Evolutionary conservation across 805 yeast species (phyloP).

Genomic region (Zygosaccharomyces bailii): DNA sequence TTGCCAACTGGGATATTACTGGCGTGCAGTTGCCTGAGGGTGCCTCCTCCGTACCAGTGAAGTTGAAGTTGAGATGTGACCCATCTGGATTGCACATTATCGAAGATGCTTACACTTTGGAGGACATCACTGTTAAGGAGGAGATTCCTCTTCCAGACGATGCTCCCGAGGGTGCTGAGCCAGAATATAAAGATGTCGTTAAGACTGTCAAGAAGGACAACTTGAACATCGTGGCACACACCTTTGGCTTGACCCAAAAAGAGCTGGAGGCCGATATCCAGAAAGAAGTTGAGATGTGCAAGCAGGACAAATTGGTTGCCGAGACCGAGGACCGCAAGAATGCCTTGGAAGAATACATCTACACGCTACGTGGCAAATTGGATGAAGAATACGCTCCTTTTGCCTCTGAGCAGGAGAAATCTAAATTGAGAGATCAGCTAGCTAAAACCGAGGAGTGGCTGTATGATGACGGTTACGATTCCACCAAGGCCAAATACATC

Average conservation of each 20-base stretch:
- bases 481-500: constrained; percentile 93
- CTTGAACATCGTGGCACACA: constrained; percentile 55
- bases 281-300: constrained; percentile 76
- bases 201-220: constrained; percentile 90
- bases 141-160: constrained; percentile 57
- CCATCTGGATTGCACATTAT: constrained; percentile 93
- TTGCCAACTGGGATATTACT: constrained; percentile 81
- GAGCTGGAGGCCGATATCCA: constrained; percentile 64
- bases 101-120: constrained; percentile 92
- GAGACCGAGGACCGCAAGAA: constrained; percentile 99
- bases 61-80: constrained; percentile 93
- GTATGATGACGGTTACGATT: constrained; percentile 94
- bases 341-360: constrained; percentile 96
- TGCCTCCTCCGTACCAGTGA: constrained; percentile 73
- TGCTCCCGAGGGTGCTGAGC: constrained; percentile 62
- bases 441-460: constrained; percentile 95
- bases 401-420: constrained; percentile 89
- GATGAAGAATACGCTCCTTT: constrained; percentile 87
- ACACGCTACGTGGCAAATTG: constrained; percentile 93
- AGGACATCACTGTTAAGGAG: constrained; percentile 87
- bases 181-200: constrained; percentile 85
- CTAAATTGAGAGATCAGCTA: constrained; percentile 66
- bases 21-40: constrained; percentile 83
- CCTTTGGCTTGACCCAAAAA: constrained; percentile 58
- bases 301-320: constrained; percentile 93